Conservation (phyloP, 2,329 filamentous ascomycete genomes). For the Trichoderma oligosporum region DNA sequence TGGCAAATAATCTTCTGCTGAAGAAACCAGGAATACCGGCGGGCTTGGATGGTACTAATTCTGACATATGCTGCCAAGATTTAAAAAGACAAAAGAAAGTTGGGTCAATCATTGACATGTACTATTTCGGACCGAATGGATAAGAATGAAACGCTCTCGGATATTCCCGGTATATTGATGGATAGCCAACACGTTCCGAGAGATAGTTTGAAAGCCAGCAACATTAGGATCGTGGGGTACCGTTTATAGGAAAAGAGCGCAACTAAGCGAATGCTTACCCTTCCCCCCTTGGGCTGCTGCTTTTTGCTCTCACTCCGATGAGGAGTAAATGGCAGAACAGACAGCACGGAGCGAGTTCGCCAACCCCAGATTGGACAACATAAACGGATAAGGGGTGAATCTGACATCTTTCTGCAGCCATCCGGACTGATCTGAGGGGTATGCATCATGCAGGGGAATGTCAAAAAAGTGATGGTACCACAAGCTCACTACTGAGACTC, state of each 20-base stretch:
- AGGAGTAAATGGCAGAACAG: background rate
- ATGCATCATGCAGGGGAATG: background rate
- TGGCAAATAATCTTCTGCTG: background rate
- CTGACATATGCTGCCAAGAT: background rate
- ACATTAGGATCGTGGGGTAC: no score
- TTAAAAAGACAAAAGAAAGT: background rate
- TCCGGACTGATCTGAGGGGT: constrained; percentile 3
- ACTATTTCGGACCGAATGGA: constrained; percentile 13
- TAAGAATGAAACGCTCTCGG: background rate
- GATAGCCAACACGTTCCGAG: background rate
- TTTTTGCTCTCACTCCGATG: background rate
- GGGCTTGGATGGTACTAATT: background rate
- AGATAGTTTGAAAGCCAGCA: no score
- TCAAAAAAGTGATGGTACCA: constrained; percentile 3
- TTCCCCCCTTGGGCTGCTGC: background rate
- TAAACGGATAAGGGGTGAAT: constrained; percentile 5
- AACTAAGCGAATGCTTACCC: no score
- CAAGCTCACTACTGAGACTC: background rate
- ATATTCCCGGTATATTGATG: background rate
- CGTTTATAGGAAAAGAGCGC: no score
- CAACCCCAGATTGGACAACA: background rate
- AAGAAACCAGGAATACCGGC: background rate
- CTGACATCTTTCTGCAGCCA: constrained; percentile 13
- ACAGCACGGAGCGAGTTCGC: background rate
- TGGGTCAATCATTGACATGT: background rate